These are phyloP conservation scores for Ascochyta koolunga DNA, from an alignment of 2,329 filamentous ascomycete species.

Conservation along the genomic window DNA sequence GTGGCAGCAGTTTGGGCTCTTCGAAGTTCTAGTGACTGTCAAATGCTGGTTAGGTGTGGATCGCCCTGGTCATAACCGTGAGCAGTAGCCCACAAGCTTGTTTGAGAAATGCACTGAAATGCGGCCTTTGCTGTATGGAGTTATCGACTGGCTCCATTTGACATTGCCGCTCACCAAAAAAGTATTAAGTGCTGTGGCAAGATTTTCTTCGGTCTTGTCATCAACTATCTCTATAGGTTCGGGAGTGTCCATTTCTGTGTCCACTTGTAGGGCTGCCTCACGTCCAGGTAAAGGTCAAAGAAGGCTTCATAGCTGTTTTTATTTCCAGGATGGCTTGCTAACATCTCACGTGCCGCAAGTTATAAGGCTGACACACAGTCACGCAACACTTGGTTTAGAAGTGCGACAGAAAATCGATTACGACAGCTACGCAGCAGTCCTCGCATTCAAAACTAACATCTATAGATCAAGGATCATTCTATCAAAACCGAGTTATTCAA, in stretches of 20 bases:
- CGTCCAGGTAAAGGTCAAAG: no score
- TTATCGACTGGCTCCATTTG: background rate
- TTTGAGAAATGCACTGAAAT: background rate
- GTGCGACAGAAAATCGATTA: no score
- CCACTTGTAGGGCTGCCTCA: background rate
- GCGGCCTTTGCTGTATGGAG: background rate
- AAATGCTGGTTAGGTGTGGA: background rate
- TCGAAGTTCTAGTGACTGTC: background rate
- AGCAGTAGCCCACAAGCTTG: background rate
- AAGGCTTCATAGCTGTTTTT: no score
- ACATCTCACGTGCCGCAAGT: no score
- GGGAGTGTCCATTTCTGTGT: background rate
- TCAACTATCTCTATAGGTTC: background rate
- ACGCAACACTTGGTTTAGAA: no score
- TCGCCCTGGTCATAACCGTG: background rate
- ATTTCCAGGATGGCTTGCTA: no score
- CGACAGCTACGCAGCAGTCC: no score
- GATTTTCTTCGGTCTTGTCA: background rate
- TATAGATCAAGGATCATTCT: background rate
- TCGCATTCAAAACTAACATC: no score
- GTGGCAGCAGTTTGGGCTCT: background rate
- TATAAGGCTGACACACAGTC: no score
- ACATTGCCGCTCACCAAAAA: background rate
- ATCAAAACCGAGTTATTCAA: background rate
- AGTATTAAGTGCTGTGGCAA: background rate